Percentiles rank a stretch among this genome's conserved stretches.
Evolutionary conservation across 2,329 filamentous ascomycete genomes (phyloP).

Genomic region (Berkeleyomyces rouxiae): DNA sequence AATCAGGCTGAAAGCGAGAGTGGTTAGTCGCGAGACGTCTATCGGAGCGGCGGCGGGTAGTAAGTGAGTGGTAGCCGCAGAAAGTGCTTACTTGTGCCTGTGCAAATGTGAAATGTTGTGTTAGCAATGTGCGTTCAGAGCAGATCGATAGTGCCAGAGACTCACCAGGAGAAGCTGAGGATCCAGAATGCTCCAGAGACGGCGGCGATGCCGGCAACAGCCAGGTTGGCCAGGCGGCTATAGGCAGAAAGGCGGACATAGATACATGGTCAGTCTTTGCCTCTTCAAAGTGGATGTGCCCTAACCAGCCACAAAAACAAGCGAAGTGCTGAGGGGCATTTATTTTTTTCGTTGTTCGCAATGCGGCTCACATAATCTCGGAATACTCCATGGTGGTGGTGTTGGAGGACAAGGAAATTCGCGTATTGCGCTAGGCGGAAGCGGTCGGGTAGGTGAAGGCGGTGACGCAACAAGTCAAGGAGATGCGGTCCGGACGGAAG

Average conservation of each 20-base stretch:
- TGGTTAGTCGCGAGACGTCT: background rate
- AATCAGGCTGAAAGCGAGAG: slow-evolving; percentile 23
- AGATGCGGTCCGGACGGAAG: too few species aligned
- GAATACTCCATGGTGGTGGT: slow-evolving; percentile 66
- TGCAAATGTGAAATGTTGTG: background rate
- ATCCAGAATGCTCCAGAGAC: slow-evolving; percentile 66
- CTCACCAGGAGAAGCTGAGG: slow-evolving; percentile 45
- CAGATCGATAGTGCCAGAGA: slow-evolving; percentile 15
- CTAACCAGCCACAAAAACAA: too few species aligned
- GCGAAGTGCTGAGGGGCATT: too few species aligned
- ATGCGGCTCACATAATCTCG: slow-evolving; percentile 68
- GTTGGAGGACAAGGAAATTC: background rate
- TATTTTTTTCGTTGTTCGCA: background rate
- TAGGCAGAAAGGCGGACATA: slow-evolving; percentile 13
- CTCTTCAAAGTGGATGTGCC: background rate
- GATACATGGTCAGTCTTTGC: background rate
- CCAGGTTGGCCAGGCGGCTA: slow-evolving; percentile 91
- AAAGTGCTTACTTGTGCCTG: slow-evolving; percentile 9
- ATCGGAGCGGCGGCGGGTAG: background rate
- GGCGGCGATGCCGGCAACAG: slow-evolving; percentile 70
- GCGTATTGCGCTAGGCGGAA: background rate
- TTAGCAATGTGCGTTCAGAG: background rate
- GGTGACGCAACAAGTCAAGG: background rate
- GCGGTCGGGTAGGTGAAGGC: background rate
- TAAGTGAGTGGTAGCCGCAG: background rate